Percentiles rank a stretch among this genome's conserved stretches.
Evolutionary conservation across 2,329 filamentous ascomycete species (phyloP).

Genomic region (Apiospora saccharicola): DNA sequence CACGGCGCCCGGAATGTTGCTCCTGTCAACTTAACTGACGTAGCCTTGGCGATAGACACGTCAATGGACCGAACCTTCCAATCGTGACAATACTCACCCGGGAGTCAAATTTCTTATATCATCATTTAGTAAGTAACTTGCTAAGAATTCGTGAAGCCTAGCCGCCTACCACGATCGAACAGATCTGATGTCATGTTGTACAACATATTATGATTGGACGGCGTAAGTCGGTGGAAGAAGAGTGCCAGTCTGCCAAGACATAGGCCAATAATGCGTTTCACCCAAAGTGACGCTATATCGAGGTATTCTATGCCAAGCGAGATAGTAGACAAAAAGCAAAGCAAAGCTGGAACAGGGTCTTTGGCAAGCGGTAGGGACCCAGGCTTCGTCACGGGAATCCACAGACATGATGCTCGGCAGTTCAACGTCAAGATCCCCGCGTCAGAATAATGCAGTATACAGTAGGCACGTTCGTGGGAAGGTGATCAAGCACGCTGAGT

Average conservation of each 20-base stretch:
- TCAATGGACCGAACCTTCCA: not conserved
- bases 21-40: not conserved
- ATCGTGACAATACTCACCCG: not conserved
- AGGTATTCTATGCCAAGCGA: not conserved
- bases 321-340: not conserved
- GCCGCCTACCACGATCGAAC: not conserved
- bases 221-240: no score
- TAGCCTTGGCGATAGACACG: not conserved
- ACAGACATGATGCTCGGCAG: not conserved
- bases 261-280: not conserved
- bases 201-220: not conserved
- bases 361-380: not conserved
- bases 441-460: not conserved
- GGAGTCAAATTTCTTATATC: not conserved
- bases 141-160: not conserved
- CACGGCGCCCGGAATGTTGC: not conserved
- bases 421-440: not conserved
- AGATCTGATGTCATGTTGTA: not conserved
- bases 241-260: not conserved
- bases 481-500: not conserved
- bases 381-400: not conserved
- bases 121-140: not conserved
- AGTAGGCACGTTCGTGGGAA: not conserved
- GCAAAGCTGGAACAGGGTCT: not conserved
- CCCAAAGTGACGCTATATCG: no score